Conservation (phyloP, 139 green algal species). For the Eudorina sp. region DNA sequence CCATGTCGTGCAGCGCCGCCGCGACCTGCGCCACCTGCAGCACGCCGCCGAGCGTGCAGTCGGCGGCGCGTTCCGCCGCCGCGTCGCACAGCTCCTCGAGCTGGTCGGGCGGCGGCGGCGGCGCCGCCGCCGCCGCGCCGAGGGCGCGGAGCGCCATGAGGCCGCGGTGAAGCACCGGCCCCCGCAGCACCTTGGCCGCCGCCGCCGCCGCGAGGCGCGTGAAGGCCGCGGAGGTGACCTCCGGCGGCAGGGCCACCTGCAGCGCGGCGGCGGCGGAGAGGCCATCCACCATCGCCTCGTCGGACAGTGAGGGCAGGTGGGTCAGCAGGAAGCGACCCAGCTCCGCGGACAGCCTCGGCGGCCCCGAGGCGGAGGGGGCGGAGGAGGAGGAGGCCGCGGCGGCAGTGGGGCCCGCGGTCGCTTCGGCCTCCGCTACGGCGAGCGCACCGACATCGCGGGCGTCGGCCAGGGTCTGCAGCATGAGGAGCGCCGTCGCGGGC, state of each 20-base stretch:
- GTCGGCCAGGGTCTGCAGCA: background rate
- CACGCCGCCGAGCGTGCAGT: background rate
- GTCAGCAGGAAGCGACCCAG: background rate
- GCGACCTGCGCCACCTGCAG: background rate
- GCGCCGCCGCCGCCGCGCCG: background rate
- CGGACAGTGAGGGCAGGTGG: background rate
- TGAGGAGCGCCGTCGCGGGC: background rate
- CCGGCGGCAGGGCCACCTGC: background rate
- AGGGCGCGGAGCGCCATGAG: background rate
- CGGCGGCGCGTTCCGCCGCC: background rate
- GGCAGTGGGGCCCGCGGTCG: background rate
- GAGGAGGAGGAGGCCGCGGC: background rate
- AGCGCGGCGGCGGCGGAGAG: background rate
- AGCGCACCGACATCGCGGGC: background rate
- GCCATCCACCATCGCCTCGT: background rate
- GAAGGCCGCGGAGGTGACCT: background rate
- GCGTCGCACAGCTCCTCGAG: slow-evolving; percentile 2
- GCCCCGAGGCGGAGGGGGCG: background rate
- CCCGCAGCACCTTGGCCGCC: background rate
- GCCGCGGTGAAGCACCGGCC: background rate
- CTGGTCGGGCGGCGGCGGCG: background rate
- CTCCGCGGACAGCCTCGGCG: background rate
- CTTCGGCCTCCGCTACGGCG: background rate
- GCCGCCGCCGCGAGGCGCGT: background rate
- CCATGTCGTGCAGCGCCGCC: slow-evolving; percentile 30